Base-by-base conservation (phyloP, 2,329 filamentous ascomycete genomes). In the Sporothrix humicola region DNA sequence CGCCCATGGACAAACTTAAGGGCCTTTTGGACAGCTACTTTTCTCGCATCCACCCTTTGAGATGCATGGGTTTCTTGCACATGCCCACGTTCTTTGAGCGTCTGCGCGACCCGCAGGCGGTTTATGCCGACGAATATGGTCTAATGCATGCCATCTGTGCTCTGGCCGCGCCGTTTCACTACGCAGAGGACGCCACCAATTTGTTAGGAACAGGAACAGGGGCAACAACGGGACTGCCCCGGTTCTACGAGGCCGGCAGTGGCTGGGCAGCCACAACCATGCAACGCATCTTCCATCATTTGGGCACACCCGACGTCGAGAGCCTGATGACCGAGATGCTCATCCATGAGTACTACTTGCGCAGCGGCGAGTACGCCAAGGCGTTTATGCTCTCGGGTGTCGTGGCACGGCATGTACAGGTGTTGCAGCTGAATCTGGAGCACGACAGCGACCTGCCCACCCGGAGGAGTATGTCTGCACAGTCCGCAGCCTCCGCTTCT, bases 51-150 rank as follows among this genome's bases (percentile, higher is more conserved):
- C 76, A 78, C 56, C 72, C 73, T n/a, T 69, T 78, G 9, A 75
- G 77, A 13, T 78, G 72, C 46, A 73, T 78, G 42, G 76, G 76
- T n/a, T 78, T 78, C 26, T 61, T 78, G 58, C 77, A 78, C 69
- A 77, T 73, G 72, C 74, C 76, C 3, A 74, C 75, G 5, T 77
- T 78, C 15, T 59, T 77, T 54, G 74, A 75, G 63, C 73, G 77
- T 6, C 61, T 78, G 10, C 72, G 75, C 58, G 71, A 73, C 12
- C 59, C 63, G 8, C 37, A 44, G 17, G 23, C 65, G 1, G 37
- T 72, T 6, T 69, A 73, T 20, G 58, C 42, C 59, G 72, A 75
- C 65, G 56, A 52, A 9, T 72, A 63, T 20, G 74, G 74, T 10
- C 72, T 75, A 12, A 66, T 75, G 6, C 72, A 75, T 12, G 74